A percentile compares a stretch with the other conserved stretches of the same genome.
Conservation (phyloP, 176 grass and related monocot species). For the Tuctoria greenei region DNA sequence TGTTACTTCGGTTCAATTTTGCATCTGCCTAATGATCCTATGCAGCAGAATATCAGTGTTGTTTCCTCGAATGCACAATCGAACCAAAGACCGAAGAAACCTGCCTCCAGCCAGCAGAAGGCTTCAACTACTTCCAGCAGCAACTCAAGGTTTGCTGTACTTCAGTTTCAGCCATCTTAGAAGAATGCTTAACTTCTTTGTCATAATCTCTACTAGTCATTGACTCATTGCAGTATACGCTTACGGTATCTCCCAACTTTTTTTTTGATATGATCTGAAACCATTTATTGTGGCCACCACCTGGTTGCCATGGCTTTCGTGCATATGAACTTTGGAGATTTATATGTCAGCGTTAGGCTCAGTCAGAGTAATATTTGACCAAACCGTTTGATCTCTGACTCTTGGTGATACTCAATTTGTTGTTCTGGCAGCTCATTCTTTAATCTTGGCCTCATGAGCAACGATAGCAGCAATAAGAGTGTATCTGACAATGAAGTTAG, state of each 20-base stretch:
- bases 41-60: conserved; percentile 46
- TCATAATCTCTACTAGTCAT: conserved; percentile 9
- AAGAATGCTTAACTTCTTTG: background rate
- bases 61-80: conserved; percentile 48
- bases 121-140: conserved; percentile 59
- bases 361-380: background rate
- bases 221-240: background rate
- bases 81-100: conserved; percentile 71
- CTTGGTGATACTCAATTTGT: background rate
- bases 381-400: background rate
- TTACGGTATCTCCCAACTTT: background rate
- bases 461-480: conserved; percentile 48
- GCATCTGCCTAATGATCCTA: background rate
- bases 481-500: conserved; percentile 66
- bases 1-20: background rate
- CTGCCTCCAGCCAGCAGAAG: conserved; percentile 64
- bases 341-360: background rate
- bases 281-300: conserved; percentile 6
- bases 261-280: conserved; percentile 7
- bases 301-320: background rate
- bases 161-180: conserved; percentile 15
- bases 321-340: background rate
- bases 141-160: conserved; percentile 67
- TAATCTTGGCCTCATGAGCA: conserved; percentile 74
- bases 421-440: conserved; percentile 66